Conservation (phyloP, 2,329 filamentous ascomycete genomes). For the Xylariaceae sp. region DNA sequence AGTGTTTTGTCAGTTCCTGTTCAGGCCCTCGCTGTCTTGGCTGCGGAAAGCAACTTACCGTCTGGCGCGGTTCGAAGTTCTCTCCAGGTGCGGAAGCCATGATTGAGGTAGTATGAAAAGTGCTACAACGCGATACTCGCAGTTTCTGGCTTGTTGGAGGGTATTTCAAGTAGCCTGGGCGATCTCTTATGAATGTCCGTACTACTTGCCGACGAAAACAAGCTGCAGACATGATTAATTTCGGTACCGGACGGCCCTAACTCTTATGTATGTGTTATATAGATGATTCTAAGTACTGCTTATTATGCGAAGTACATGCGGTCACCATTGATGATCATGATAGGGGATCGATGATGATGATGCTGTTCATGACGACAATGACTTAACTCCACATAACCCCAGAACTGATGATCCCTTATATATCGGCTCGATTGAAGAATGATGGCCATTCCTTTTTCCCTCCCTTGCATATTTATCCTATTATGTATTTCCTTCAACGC, state of each 20-base stretch:
- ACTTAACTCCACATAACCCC: not conserved
- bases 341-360: not conserved
- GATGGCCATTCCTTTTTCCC: too few species aligned
- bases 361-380: not conserved
- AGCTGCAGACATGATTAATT: not conserved
- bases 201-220: not conserved
- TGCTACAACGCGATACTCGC: not conserved
- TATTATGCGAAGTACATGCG: not conserved
- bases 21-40: too few species aligned
- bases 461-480: too few species aligned
- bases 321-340: not conserved
- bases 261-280: not conserved
- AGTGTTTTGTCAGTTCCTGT: too few species aligned
- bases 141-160: not conserved
- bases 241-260: not conserved
- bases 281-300: not conserved
- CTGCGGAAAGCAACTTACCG: too few species aligned
- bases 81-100: slow-evolving; percentile 40
- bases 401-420: too few species aligned
- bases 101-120: not conserved
- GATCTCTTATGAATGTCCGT: not conserved
- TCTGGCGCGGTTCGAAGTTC: slow-evolving; percentile 52
- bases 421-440: too few species aligned
- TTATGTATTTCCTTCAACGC: too few species aligned
- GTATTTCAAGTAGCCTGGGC: not conserved